phyloP scores from a whole-genome alignment of 805 yeast genomes.

The Kodamaea restingae region DNA sequence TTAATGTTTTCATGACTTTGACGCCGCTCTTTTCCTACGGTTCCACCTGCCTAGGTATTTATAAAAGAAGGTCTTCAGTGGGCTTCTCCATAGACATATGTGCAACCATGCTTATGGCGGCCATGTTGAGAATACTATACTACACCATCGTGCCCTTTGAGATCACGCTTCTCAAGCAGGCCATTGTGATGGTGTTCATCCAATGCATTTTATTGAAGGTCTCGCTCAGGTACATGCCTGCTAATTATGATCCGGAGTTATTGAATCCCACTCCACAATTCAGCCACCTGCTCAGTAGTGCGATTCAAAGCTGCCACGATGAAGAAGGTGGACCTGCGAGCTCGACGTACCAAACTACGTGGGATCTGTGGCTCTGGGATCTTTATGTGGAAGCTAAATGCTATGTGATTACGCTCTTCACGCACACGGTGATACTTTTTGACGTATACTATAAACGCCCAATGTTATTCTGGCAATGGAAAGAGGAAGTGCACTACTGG shows the following conservation, averaged over 20 bases:
- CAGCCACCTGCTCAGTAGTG: constrained; percentile 23
- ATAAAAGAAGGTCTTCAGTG: constrained; percentile 55
- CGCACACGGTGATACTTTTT: constrained; percentile 50
- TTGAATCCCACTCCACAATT: constrained; percentile 28
- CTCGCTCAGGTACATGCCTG: constrained; percentile 55
- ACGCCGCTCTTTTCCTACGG: constrained; percentile 89
- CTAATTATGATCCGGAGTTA: constrained; percentile 30
- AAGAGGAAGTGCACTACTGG: constrained; percentile 56
- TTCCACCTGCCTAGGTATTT: constrained; percentile 69
- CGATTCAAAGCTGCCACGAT: background rate
- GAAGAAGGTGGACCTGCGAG: background rate
- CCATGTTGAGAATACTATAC: constrained; percentile 69
- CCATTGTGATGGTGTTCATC: constrained; percentile 78
- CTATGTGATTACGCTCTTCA: constrained; percentile 6
- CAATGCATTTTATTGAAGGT: constrained; percentile 63
- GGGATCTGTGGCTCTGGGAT: background rate
- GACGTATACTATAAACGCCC: constrained; percentile 69
- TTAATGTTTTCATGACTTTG: constrained; percentile 65
- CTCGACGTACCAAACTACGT: background rate
- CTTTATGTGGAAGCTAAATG: constrained; percentile 2
- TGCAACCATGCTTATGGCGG: constrained; percentile 81
- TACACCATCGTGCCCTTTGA: constrained; percentile 81
- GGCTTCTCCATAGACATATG: constrained; percentile 93
- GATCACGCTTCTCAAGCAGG: constrained; percentile 70
- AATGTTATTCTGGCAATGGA: constrained; percentile 84